Evolutionary conservation across 352 stramenopile genomes (phyloP), one percentile per base, ranked within the genome.

Genomic region (Phytophthora idaei): DNA sequence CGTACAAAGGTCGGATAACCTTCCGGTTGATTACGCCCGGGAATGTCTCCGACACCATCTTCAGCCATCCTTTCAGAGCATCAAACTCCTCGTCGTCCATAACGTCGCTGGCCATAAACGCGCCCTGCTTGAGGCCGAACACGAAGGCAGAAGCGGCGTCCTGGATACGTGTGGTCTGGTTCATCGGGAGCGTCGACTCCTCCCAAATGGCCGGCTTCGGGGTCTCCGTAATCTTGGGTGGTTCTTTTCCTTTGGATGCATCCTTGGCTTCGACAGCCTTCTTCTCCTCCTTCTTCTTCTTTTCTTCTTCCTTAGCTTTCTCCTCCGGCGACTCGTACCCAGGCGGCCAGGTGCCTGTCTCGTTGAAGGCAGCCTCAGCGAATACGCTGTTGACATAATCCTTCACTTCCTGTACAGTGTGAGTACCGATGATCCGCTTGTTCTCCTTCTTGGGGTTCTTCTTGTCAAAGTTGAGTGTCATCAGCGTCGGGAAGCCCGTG

Each of bases 401-500:
- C 47, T 90, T 84, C 52, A 94, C 79, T 48, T 94, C 86, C 53
- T 90, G 77, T 14, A 90, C 61, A 5, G 86, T 94, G 71, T 94
- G 84, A 54, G 85, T 91, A 51, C 86, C 86, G 10, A 94, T 81
- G 47, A 92, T 87, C 25, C 86, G 73, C 65, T 85, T 82, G 70
- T 91, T 90, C 65, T 94, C 86, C 29, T 53, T 55, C 41, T 78
- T 79, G 0, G 80, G 81, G 14, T 76, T 68, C 62, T 77, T 87
- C 71, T 88, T 83, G 77, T 94, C 81, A 63, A 94, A 94, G 64
- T 90, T 90, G 56, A 90, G 73, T 51, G 83, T 67, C 63, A 90
- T 90, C 29, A 94, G 76, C 49, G 86, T 92, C 32, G 86, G 86
- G 66, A 94, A 94, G 11, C 86, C 86, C 63, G 88, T 94, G 64